Base-by-base conservation (phyloP, 768 basidiomycete genomes). In the Gymnopilus dilepis region DNA sequence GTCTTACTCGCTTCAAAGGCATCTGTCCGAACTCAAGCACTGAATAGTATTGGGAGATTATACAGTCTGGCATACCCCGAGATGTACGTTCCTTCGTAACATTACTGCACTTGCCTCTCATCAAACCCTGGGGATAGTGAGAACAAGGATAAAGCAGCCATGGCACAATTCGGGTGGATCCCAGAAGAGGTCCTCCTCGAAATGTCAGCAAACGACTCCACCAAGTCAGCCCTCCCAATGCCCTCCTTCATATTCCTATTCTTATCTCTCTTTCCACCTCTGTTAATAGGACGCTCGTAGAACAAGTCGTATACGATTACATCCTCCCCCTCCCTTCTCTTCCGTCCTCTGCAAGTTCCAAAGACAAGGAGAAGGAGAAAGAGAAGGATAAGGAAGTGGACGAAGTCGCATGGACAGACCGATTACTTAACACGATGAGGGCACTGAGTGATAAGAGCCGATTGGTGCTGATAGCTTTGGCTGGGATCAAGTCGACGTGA, bases 131-230 rank as follows among this genome's bases (percentile, higher is more conserved):
- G 43, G 4, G 51, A 38, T 22, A 99, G 97, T 64, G 95, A 97
- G 72, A 88, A 87, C 61, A 86, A 87, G 40, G 92, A 95, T 56
- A 75, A 82, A 2, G 78, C 84, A 0, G 94, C 94, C 1, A 81
- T 89, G 30, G 68, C 78, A 15, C 92, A 96, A 47, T 98, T 99
- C 69, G 87, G 86, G 0, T 99, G 97, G 97, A 98, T 99, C 62
- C 95, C 97, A 0, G 82, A 89, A 26, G 78, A 82, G 40, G 78
- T 99, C 30, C 77, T 96, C 8, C 80, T 81, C 41, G 82, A 84
- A 62, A 78, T 82, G 8, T 74, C 78, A n/a, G 72, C 82, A 17
- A 82, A 78, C 13, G 37, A 73, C 0, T 91, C 93, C 67, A 80
- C 87, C 42, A 84, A 86, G 88, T 90, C 63, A 55, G 81, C 34